Conservation (phyloP, 805 yeast species). For the Saturnispora galanensis region DNA sequence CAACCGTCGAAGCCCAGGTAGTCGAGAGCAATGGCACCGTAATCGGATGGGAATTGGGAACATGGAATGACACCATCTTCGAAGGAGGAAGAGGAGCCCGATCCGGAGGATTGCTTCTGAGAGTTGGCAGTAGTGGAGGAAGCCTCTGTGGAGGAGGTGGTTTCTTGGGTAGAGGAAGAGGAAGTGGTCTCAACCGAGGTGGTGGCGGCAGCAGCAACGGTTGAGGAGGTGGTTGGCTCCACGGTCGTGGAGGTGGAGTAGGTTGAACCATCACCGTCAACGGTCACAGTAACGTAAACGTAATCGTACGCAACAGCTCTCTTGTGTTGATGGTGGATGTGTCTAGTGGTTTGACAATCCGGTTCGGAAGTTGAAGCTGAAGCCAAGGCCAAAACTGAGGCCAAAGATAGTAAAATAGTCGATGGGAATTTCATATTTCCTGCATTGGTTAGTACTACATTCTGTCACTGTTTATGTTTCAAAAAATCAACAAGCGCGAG, state of each 20-base stretch:
- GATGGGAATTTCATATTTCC: slow-evolving; percentile 19
- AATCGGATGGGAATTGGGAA: slow-evolving; percentile 63
- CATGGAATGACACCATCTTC: slow-evolving; percentile 65
- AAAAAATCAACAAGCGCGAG: too few species aligned
- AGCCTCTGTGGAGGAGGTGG: slow-evolving; percentile 15
- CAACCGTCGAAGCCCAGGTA: slow-evolving; percentile 57
- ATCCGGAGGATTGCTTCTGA: slow-evolving; percentile 23
- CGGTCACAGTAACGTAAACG: slow-evolving; percentile 44
- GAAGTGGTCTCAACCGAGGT: slow-evolving; percentile 33
- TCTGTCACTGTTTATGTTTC: too few species aligned
- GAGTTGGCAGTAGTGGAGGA: slow-evolving; percentile 18
- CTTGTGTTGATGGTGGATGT: slow-evolving; percentile 53
- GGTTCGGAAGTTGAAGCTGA: slow-evolving; percentile 29
- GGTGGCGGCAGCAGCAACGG: slow-evolving; percentile 40
- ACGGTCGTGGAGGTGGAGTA: slow-evolving; percentile 28
- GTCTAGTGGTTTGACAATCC: slow-evolving; percentile 35
- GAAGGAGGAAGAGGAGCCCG: slow-evolving; percentile 51
- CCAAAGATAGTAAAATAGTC: slow-evolving; percentile 19
- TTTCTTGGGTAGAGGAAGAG: slow-evolving; percentile 26
- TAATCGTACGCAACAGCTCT: slow-evolving; percentile 43
- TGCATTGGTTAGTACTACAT: not conserved
- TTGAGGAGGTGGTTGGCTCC: slow-evolving; percentile 17
- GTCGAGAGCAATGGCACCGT: slow-evolving; percentile 73
- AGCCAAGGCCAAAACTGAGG: slow-evolving; percentile 20
- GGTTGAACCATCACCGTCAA: slow-evolving; percentile 39